Evolutionary conservation across 352 stramenopile genomes (phyloP), one percentile per base, ranked within the genome.

Genomic region (Globisporangium spiculum): DNA sequence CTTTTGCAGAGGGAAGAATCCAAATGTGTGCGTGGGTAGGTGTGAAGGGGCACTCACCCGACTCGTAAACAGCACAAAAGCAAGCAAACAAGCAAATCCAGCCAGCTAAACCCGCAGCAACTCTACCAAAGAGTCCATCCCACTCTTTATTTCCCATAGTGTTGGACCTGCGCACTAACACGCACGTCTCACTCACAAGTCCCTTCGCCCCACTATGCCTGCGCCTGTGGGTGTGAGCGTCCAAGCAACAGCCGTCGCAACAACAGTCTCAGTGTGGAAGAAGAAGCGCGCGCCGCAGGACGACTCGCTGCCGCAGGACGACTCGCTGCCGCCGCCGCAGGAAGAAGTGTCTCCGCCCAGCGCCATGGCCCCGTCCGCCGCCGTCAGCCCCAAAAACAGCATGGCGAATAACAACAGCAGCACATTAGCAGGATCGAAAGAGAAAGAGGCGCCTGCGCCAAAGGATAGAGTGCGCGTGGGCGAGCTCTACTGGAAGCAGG

Each of bases 401-500:
- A 59, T 52, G 44, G 22, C 30, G 5, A 38, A 22, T 4, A 59
- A 32, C 53, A 59, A 27, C 12, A 59, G 2, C 24, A n/a, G 2
- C 24, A n/a, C 53, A 27, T 34, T 22, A 41, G 12, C 27, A 22
- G 20, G 44, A 18, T 24, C 24, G 16, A n/a, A 30, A 27, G 34
- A 32, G 54, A 34, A 46, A 46, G 36, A 36, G 22, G 26, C 55
- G 44, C 44, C 44, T 9, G 44, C 44, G 18, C 44, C 44, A 24
- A 52, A 52, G 18, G 44, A 52, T 6, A 63, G 63, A 22, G 66
- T 91, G 54, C 84, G 81, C 60, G 75, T 95, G 7, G 88, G 88
- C 46, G 88, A 93, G 16, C 73, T 95, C 48, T 95, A 93, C 74
- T 95, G 88, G 88, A 88, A 86, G 48, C 82, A 93, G 57, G 78